Percentiles rank a stretch among this genome's conserved stretches.
Evolutionary conservation across 306 rosid species (phyloP).

Genomic region (Rubus idaeus): DNA sequence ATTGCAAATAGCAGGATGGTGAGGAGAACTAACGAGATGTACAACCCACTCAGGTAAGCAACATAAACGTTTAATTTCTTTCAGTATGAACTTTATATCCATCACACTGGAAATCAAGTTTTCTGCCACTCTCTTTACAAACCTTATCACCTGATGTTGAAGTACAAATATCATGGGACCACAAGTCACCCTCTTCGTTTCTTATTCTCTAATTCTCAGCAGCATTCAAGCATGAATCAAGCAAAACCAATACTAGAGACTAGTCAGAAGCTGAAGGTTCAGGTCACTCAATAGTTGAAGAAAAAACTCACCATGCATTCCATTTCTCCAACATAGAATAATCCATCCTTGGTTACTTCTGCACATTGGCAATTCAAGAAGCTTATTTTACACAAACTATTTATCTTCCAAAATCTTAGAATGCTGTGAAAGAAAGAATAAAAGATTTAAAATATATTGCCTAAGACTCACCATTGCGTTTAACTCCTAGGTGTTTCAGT

Average conservation of each 20-base stretch:
- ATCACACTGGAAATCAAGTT: neutral
- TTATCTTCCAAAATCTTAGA: neutral
- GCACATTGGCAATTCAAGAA: constrained; percentile 40
- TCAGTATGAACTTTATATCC: neutral
- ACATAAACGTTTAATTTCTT: neutral
- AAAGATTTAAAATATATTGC: constrained; percentile 12
- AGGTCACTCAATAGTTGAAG: constrained; percentile 17
- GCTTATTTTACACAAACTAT: constrained; percentile 16
- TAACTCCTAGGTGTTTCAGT: constrained; percentile 88
- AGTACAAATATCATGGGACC: constrained; percentile 7
- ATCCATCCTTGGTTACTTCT: constrained; percentile 97
- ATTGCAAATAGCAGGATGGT: neutral
- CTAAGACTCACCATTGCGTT: constrained; percentile 75
- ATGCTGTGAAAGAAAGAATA: neutral
- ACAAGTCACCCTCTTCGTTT: neutral
- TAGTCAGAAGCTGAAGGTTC: constrained; percentile 14
- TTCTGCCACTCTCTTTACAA: neutral
- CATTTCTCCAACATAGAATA: constrained; percentile 98
- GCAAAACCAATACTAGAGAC: constrained; percentile 7
- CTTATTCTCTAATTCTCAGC: constrained; percentile 1
- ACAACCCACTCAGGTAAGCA: neutral
- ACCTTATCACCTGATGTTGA: neutral
- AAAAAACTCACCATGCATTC: constrained; percentile 92
- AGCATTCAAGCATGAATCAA: constrained; percentile 5
- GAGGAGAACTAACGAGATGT: neutral